These are phyloP conservation scores for Exophiala alcalophila DNA, from an alignment of 2,329 filamentous ascomycete genomes.

Conservation along the genomic window DNA sequence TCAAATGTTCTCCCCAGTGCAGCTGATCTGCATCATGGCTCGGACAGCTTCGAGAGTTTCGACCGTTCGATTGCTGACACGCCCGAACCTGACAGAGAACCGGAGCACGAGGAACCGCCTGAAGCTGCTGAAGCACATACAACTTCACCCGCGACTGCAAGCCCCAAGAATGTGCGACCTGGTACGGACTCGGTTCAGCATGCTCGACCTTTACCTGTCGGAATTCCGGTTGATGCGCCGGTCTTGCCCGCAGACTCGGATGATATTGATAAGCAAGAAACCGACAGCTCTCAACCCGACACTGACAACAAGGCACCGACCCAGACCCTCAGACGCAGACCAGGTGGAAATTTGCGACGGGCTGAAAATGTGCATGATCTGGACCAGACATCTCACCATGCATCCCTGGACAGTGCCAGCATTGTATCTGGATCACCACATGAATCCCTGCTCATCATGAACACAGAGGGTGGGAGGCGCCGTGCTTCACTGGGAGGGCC, in stretches of 20 bases:
- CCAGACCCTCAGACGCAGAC: conserved; percentile 66
- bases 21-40: conserved; percentile 4
- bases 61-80: conserved; percentile 2
- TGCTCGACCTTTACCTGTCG: neutral
- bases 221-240: neutral
- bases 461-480: conserved; percentile 13
- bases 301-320: conserved; percentile 30
- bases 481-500: conserved; percentile 27
- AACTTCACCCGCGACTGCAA: conserved; percentile 17
- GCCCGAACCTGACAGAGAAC: neutral
- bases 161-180: conserved; percentile 16
- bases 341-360: conserved; percentile 71
- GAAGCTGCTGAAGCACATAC: neutral
- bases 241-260: neutral
- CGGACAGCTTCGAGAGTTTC: conserved; percentile 8
- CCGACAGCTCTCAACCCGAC: neutral
- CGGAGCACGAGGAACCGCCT: neutral
- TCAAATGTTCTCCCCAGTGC: conserved; percentile 20
- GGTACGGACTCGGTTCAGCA: conserved; percentile 3
- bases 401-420: conserved; percentile 39
- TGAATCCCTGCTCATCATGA: conserved; percentile 33
- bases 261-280: neutral
- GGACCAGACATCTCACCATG: conserved; percentile 42
- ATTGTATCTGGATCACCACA: conserved; percentile 32
- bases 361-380: conserved; percentile 64